Conservation (phyloP, 2,329 filamentous ascomycete genomes). For the Phaeosphaeriaceae sp. region DNA sequence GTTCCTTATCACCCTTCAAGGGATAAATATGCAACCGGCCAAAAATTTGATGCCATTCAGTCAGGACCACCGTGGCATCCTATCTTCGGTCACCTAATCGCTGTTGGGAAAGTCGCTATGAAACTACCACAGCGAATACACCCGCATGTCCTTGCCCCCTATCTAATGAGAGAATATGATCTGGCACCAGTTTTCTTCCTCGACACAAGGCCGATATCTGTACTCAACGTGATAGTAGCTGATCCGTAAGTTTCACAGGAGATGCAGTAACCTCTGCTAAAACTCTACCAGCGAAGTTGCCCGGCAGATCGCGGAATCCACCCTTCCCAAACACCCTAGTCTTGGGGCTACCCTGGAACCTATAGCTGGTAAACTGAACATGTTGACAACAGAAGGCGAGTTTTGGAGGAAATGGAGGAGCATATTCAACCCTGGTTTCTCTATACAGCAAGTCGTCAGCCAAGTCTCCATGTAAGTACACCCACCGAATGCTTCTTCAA, state of each 20-base stretch:
- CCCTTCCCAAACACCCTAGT: slow-evolving; percentile 41
- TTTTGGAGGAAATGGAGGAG: slow-evolving; percentile 53
- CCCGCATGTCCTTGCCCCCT: slow-evolving; percentile 32
- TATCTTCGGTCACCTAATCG: slow-evolving; percentile 45
- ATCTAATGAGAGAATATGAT: slow-evolving; percentile 36
- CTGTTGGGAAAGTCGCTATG: slow-evolving; percentile 41
- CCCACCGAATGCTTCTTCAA: not conserved
- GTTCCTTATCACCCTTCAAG: not conserved
- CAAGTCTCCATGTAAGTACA: slow-evolving; percentile 34
- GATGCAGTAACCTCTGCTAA: not conserved
- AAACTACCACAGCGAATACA: slow-evolving; percentile 45
- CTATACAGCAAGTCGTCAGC: slow-evolving; percentile 46
- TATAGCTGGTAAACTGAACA: slow-evolving; percentile 46
- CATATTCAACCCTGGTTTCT: slow-evolving; percentile 54
- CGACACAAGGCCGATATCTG: slow-evolving; percentile 48
- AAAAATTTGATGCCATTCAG: slow-evolving; percentile 6
- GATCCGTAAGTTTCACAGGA: slow-evolving; percentile 26
- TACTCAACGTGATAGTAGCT: slow-evolving; percentile 35
- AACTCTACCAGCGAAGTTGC: slow-evolving; percentile 27
- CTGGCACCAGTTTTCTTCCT: slow-evolving; percentile 49
- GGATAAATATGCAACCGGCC: too few relatives aligned
- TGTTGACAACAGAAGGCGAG: slow-evolving; percentile 47
- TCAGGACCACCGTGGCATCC: slow-evolving; percentile 48
- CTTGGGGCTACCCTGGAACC: slow-evolving; percentile 40
- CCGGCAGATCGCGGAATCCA: slow-evolving; percentile 41